Conservation (phyloP, 2,329 filamentous ascomycete genomes). For the Paramyrothecium sp. region DNA sequence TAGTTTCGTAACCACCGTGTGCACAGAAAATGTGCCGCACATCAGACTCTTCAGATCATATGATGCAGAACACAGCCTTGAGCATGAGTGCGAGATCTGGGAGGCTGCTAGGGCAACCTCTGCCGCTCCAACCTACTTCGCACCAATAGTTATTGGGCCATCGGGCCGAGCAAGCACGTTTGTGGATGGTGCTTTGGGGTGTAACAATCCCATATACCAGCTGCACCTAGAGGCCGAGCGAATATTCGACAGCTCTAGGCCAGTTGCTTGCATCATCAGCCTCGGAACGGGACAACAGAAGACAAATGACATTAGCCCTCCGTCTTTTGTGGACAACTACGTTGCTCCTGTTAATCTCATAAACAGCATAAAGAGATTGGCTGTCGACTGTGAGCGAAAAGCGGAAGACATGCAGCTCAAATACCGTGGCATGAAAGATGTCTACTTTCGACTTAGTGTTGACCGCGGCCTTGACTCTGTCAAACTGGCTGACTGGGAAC, state of each 20-base stretch:
- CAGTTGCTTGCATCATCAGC: neutral
- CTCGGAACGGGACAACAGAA: too few relatives aligned
- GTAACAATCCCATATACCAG: neutral
- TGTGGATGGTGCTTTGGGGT: neutral
- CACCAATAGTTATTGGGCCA: neutral
- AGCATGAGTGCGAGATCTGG: slow-evolving; percentile 4
- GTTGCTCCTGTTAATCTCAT: neutral
- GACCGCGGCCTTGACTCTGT: neutral
- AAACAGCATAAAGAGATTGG: neutral
- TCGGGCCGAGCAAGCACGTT: neutral
- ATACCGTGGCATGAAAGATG: neutral
- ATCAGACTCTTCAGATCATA: neutral
- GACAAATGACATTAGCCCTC: neutral
- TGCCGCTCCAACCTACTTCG: slow-evolving; percentile 7
- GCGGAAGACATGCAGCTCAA: neutral
- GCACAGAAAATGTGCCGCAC: neutral
- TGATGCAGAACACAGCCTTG: neutral
- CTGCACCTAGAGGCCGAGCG: neutral
- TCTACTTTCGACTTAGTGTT: neutral
- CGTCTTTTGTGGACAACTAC: neutral
- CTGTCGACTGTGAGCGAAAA: neutral
- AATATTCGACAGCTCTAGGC: neutral
- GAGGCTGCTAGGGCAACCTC: slow-evolving; percentile 10
- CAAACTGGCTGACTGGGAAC: neutral
- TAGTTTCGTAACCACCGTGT: neutral